Evolutionary conservation across 2,329 filamentous ascomycete species (phyloP), one percentile per base, ranked within the genome.

Genomic region (Pseudocercospora fijiensis): DNA sequence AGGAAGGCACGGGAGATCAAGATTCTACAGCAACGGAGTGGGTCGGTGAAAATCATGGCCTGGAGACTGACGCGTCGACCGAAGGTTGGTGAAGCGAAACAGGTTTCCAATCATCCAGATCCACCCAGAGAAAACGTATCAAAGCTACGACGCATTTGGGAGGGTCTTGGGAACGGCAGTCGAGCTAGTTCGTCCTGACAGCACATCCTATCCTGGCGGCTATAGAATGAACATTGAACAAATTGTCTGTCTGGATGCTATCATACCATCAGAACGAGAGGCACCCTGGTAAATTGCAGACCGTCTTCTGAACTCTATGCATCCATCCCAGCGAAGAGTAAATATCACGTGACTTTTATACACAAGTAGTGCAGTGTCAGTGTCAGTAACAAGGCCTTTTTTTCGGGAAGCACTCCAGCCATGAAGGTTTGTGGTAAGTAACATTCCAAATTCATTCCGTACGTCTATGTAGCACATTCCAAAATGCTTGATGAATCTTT

Each of bases 101-200:
- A 18, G 7, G 30, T 20, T 22, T 41, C 55, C 30, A 43, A 26
- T n/a, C 2, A n/a, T 24, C n/a, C 20, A 30, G 20, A 43, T 28
- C 57, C 37, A 27, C 26, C 57, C 18, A 58, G 22, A 18, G 57
- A 49, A 27, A 47, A 28, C 43, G 73, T 76, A 9, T 67, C 62
- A 20, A 81, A 84, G 22, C 73, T 91, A 62, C 83, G 83, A 70
- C 80, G 81, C 65, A 90, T 89, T 72, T 91, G 65, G 57, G 65
- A 67, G 58, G 43, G 43, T 20, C 57, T 26, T 10, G 27, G 53
- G n/a, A 27, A 37, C 18, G 60, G 43, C 11, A 10, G 28, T 27
- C 8, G 26, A 27, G 18, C 4, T 28, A 4, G 1, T 4, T 13
- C 28, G 8, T 18, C 24, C 16, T 28, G 49, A 30, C 18, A 13